These are phyloP conservation scores for Tricladium varicosporioides DNA, from an alignment of 2,329 filamentous ascomycete species.

Conservation along the genomic window DNA sequence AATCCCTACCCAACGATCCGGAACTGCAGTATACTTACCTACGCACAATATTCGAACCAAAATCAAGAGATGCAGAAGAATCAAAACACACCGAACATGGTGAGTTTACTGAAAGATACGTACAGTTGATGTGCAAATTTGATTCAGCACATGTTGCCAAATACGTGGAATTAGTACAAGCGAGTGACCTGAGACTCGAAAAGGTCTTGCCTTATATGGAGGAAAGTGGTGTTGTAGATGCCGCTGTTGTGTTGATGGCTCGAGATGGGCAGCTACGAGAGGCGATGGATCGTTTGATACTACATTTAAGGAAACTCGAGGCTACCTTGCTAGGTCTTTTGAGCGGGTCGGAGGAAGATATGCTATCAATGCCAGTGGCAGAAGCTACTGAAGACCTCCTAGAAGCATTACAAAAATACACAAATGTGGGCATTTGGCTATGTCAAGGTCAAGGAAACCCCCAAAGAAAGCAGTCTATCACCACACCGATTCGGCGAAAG, in stretches of 20 bases:
- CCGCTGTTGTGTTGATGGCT: slow-evolving; percentile 86
- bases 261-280: slow-evolving; percentile 79
- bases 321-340: slow-evolving; percentile 74
- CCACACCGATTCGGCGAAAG: slow-evolving; percentile 50
- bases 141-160: slow-evolving; percentile 79
- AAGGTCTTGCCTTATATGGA: slow-evolving; percentile 85
- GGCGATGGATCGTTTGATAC: slow-evolving; percentile 82
- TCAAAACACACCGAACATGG: slow-evolving; percentile 44
- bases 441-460: slow-evolving; percentile 81
- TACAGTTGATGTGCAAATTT: slow-evolving; percentile 87
- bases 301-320: slow-evolving; percentile 76
- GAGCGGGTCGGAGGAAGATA: slow-evolving; percentile 54
- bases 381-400: slow-evolving; percentile 73
- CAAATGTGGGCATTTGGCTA: slow-evolving; percentile 91
- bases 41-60: slow-evolving; percentile 69
- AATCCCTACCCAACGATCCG: slow-evolving; percentile 50
- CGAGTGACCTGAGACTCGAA: slow-evolving; percentile 75
- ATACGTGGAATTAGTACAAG: slow-evolving; percentile 75
- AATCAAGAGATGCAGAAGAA: slow-evolving; percentile 36
- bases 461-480: slow-evolving; percentile 35
- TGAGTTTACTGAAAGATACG: slow-evolving; percentile 76
- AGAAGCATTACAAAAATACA: slow-evolving; percentile 80
- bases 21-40: slow-evolving; percentile 64
- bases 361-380: slow-evolving; percentile 53
- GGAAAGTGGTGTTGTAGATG: slow-evolving; percentile 84